A percentile compares a stretch with the other conserved stretches of the same genome.
phyloP scores from a whole-genome alignment of 1,139 yeast species.

The Debaryomyces sp. region DNA sequence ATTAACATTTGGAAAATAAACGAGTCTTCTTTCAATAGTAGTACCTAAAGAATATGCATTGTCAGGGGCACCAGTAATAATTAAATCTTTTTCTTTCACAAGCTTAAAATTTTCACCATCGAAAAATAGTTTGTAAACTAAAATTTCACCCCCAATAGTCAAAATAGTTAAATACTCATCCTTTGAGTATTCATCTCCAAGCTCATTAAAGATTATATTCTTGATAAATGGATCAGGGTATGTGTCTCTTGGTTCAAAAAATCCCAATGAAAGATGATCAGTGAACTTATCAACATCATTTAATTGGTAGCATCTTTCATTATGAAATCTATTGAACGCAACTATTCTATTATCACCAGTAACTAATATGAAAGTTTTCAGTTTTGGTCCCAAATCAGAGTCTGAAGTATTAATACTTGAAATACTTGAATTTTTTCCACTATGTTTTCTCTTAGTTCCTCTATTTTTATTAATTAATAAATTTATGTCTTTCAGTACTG shows the following conservation, averaged over 20 bases:
- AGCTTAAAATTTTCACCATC: constrained; percentile 55
- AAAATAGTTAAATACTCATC: constrained; percentile 68
- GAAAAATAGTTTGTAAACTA: constrained; percentile 61
- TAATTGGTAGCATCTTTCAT: constrained; percentile 67
- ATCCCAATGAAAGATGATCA: constrained; percentile 53
- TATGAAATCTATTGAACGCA: constrained; percentile 63
- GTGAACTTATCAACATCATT: constrained; percentile 60
- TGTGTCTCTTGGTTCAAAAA: constrained; percentile 60
- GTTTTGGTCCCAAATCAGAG: constrained; percentile 34
- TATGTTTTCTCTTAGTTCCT: constrained; percentile 36
- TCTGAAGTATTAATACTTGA: constrained; percentile 12
- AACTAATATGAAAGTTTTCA: constrained; percentile 62
- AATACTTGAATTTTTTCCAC: constrained; percentile 9
- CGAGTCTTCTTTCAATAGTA: constrained; percentile 66
- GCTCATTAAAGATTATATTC: constrained; percentile 63
- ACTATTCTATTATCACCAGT: constrained; percentile 78
- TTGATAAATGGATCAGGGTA: constrained; percentile 77
- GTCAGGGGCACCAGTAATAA: constrained; percentile 73
- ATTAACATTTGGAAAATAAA: constrained; percentile 59
- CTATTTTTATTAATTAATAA: constrained; percentile 29
- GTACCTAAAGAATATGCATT: constrained; percentile 74
- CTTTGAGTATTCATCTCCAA: constrained; percentile 61
- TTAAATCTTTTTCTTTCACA: constrained; percentile 48
- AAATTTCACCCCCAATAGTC: constrained; percentile 79
- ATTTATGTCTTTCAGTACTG: constrained; percentile 44